Evolutionary conservation across 208 protist species (phyloP), one percentile per base, ranked within the genome.

Genomic region (Wallacemonas sp.): DNA sequence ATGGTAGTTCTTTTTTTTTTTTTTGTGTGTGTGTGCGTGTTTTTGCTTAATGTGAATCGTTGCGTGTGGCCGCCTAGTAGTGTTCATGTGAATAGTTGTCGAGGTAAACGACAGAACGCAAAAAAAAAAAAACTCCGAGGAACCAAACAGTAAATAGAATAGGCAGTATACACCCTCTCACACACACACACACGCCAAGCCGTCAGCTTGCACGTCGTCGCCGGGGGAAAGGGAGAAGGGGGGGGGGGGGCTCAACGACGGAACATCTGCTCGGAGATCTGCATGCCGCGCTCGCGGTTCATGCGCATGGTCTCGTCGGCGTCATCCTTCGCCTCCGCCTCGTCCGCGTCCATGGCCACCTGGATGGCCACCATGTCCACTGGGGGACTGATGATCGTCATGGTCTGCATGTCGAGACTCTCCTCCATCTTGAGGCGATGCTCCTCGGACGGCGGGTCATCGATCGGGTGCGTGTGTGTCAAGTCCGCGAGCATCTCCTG

Each of bases 391-490:
- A 89, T 64, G 64, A 92, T 73, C 16, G 75, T 88, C 76, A 94
- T 92, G 42, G 83, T 91, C 64, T 90, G 88, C 68, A 96, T 33
- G 22, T 90, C 66, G 18, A 87, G 18, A 22, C 75, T 61, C 32
- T 82, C 46, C 23, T 89, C 74, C 5, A 73, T 67, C 65, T 80
- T 78, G 11, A 61, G 65, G 10, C 52, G 73, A 59, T 95, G 90
- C 61, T 93, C 90, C 26, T 82, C 72, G 10, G 82, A 82, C 5
- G 85, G 70, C 28, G 86, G 82, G 42, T 90, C 84, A 63, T 96
- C 91, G 32, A 96, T 83, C 1, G 87, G 83, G 42, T 72, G 74
- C 42, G 75, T 63, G 11, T 31, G 49, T 38, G 73, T 31, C 48
- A 93, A 68, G 42, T 68, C 57, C 57, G 66, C 64, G 29, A 84